Evolutionary conservation across 2,329 filamentous ascomycete species (phyloP), one percentile per base, ranked within the genome.

Genomic region (Sarocladiaceae sp.): DNA sequence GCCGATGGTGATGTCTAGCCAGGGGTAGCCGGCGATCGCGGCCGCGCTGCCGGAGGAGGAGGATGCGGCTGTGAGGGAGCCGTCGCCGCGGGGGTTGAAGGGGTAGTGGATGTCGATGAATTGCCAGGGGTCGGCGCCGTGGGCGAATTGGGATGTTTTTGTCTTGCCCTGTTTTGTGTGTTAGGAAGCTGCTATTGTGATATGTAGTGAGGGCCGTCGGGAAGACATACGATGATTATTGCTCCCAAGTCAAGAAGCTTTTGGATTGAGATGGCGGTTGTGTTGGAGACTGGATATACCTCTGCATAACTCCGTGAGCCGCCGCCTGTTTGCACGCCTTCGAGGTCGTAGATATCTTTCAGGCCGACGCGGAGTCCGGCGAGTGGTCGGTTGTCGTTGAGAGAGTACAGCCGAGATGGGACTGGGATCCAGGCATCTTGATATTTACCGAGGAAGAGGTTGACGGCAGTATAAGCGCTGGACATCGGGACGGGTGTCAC

Each of bases 321-420:
- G 50, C 74, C 73, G 13, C 71, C 71, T 0, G 76, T 82, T 31
- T 72, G 72, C 2, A 83, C 58, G 1, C 82, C 82, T n/a, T 42
- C 50, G 25, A 86, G 60, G 53, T 84, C 72, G 56, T 73, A 79
- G 47, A 82, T 79, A 56, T 85, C 82, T 58, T 86, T 86, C 52
- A 85, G 69, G 1, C 73, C 80, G 1, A 85, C 59, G 8, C 82
- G 71, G 7, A 79, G 69, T 11, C 82, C 80, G 6, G 78, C 76
- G 0, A 84, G 66, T 1, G 80, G 80, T 57, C 78, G 73, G 0
- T 59, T 57, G 1, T 75, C 77, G 40, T 67, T 71, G 3, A 68
- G 71, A 61, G 69, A 79, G 64, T 83, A 83, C 0, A 84, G 66
- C 4, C 81, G 73, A 3, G 80, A 84, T 2, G 80, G 80, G 0